Base-by-base conservation (phyloP, 495 filamentous ascomycete species). In the Neurospora discreta region DNA sequence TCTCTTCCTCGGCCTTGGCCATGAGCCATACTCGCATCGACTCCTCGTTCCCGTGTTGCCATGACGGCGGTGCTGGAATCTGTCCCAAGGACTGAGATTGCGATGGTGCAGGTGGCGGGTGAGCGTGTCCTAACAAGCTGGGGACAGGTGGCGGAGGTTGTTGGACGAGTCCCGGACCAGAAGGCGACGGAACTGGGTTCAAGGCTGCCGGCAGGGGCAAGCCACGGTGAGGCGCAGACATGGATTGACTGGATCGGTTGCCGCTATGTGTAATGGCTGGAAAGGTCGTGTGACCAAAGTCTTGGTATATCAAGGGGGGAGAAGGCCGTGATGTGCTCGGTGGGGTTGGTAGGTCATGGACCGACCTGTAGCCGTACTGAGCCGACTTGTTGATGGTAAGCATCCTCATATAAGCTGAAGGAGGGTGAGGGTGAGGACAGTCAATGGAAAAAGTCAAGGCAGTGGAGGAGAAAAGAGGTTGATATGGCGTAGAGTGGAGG, bases 1-100 rank as follows among this genome's bases (percentile, higher is more conserved):
- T 93, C 79, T 97, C 92, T 79, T 97, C 95, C 81, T 98, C 95
- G 3, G 89, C 85, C 82, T 92, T 96, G 16, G 93, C 92, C 68
- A 86, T 79, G 3, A 97, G 84, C 93, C 92, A 98, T 73, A 86
- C 89, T 71, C 89, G 89, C 90, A 93, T 91, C 26, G 90, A 87
- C 41, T 95, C 91, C 74, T 97, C 93, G 41, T 89, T 86, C 71
- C 86, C 87, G 76, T 91, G 89, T 87, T 91, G 93, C 83, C 88
- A 87, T 58, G 86, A 80, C 11, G 93, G 91, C 16, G 93, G 87
- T 16, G 89, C 85, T 13, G 92, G 92, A 65, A 95, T 83, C 58
- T 87, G 81, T 58, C 85, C 84, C 75, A 87, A 82, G 69, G 39
- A 41, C 72, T 84, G 83, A 58, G 76, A 79, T 69, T 82, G 82